Evolutionary conservation across 2,329 filamentous ascomycete species (phyloP).

Genomic region (Aspergillus novoparasiticus): DNA sequence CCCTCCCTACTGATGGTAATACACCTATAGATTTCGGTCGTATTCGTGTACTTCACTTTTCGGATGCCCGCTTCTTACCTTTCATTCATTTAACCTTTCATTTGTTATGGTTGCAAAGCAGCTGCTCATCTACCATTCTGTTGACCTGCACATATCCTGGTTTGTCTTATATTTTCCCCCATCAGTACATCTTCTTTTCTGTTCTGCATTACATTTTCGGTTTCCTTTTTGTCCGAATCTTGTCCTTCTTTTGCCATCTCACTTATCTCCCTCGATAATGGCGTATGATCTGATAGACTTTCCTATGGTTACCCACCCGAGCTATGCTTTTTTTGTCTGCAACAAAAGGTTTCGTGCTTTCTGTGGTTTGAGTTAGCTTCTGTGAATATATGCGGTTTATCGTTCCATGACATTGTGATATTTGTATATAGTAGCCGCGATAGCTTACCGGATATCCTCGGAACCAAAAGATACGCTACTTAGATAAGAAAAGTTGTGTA

Average conservation of each 20-base stretch:
- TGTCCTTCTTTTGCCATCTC: constrained; percentile 1
- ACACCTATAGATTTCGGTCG: background rate
- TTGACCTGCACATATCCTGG: constrained; percentile 17
- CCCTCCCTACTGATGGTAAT: constrained; percentile 32
- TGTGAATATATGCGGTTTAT: constrained; percentile 3
- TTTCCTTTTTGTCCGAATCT: constrained; percentile 15
- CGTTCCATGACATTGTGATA: background rate
- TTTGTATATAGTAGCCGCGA: constrained; percentile 1
- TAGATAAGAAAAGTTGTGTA: background rate
- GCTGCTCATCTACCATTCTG: constrained; percentile 9
- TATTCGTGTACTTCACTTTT: constrained; percentile 8
- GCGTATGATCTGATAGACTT: constrained; percentile 16
- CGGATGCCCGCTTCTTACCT: constrained; percentile 9
- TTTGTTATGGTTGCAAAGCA: constrained; percentile 2
- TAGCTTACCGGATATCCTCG: background rate
- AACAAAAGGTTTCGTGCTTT: constrained; percentile 3
- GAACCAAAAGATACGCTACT: background rate
- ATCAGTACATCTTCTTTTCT: constrained; percentile 18
- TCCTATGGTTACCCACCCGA: constrained; percentile 9
- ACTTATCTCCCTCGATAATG: background rate
- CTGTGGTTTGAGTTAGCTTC: background rate
- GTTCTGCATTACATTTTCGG: constrained; percentile 13
- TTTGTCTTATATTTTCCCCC: constrained; percentile 5
- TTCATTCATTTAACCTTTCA: constrained; percentile 6
- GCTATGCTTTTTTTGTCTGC: constrained; percentile 7